phyloP scores from a whole-genome alignment of 2,329 filamentous ascomycete genomes.

The Epichloe brachyelytri region DNA sequence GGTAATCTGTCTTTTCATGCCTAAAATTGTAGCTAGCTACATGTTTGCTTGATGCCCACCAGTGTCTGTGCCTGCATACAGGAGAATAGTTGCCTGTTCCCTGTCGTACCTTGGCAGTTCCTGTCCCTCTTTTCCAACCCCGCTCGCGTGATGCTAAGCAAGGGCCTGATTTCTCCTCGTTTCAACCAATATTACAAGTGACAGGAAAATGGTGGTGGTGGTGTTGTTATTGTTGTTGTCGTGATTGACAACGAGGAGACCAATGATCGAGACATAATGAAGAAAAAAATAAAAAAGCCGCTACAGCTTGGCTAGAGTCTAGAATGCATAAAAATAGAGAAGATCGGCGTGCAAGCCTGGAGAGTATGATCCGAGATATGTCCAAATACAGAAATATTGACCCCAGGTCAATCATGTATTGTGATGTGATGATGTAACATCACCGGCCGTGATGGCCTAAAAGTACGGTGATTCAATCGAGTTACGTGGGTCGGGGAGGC shows the following conservation, averaged over 20 bases:
- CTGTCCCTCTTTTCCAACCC: neutral
- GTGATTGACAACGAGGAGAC: constrained; percentile 12
- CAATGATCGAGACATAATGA: neutral
- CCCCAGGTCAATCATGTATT: constrained; percentile 15
- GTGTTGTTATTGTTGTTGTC: constrained; percentile 12
- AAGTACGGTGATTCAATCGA: neutral
- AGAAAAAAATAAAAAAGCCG: constrained; percentile 8
- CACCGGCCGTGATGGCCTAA: neutral
- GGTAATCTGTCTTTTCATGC: neutral
- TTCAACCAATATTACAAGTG: constrained; percentile 1
- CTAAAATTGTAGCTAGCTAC: constrained; percentile 6
- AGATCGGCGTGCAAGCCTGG: constrained; percentile 9
- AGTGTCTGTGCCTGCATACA: neutral
- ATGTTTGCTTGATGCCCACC: neutral
- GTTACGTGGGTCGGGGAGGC: neutral
- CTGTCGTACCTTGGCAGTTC: neutral
- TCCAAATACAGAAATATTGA: constrained; percentile 17
- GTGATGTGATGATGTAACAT: constrained; percentile 7
- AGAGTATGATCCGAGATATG: constrained; percentile 20
- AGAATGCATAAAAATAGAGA: constrained; percentile 21
- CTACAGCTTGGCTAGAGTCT: constrained; percentile 20
- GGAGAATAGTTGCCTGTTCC: neutral
- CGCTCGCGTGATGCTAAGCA: neutral
- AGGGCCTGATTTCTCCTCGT: neutral
- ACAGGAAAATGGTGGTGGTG: neutral